Base-by-base conservation (phyloP, 2,329 filamentous ascomycete species). In the Cordyceps farinosa region DNA sequence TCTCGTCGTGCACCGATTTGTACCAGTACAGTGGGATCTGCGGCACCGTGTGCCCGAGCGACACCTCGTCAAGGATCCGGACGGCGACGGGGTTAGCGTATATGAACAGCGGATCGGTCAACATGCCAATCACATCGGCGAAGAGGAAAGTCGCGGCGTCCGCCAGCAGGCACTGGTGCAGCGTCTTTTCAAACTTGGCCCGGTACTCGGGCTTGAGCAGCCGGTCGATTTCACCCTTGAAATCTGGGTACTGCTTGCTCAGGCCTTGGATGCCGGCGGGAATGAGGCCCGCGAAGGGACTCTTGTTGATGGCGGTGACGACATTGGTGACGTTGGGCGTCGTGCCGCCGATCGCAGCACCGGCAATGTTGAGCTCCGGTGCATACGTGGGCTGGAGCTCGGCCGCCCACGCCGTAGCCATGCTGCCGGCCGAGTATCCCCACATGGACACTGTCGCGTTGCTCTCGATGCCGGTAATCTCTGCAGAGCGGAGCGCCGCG, bases 401-500 rank as follows among this genome's bases (percentile, higher is more conserved):
- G 8, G 61, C 54, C 22, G 61, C 61, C 54, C 47, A 63, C 15
- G 47, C 42, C 13, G 32, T 63, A 10, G 61, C 61, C 17, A 63
- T 30, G 27, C 52, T 40, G 47, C 61, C 54, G 13, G 54, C 54
- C 34, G 61, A 63, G 54, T 63, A 59, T 2, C 61, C 61, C 80
- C 80, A 84, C 54, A 83, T 70, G 0, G 77, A 74, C 50, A 76
- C 69, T 8, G 66, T 70, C 0, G 76, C 70, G n/a, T 72, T 67
- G 3, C 64, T 17, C 7, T 67, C 63, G 53, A 78, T 61, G 3
- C 69, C 67, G 17, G 74, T 63, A 13, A 36, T 30, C 10, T 22
- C 22, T 6, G 44, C 27, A 13, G 53, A 63, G 4, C n/a, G 4
- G 15, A 57, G 32, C 11, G 61, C 47, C 5, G 61, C 61, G 15